Base-by-base conservation (phyloP, 192 early-diverging fungal species). In the Gryganskiella cystojenkinii region DNA sequence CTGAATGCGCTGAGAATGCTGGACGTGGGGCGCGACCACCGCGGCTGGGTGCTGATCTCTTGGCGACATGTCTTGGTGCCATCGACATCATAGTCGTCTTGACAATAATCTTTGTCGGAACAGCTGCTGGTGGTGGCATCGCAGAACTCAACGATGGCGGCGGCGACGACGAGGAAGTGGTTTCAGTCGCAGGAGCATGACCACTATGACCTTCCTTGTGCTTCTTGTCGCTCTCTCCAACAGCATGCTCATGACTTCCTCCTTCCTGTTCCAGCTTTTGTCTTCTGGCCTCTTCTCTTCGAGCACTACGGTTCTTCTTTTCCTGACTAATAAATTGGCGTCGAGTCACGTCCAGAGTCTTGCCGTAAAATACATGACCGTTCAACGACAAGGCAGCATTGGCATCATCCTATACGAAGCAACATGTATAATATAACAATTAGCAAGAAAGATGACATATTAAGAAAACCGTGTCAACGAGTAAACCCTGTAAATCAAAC, bases 341-440 rank as follows among this genome's bases (percentile, higher is more conserved):
- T n/a, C 67, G 31, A 24, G 25, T 59, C 13, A 64, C 74, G 15
- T 14, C 19, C 14, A 78, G 42, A 0, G 61, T n/a, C 56, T 64
- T 64, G 27, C 74, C 64, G 8, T 59, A 61, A 40, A 63, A 78
- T 22, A 51, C 42, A 3, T 60, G 61, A 10, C 74, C 74, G 25
- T 69, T 60, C 61, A 78, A 25, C 10, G 61, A 45, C 46, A 78
- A 37, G 9, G 61, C 74, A 0, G 66, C 61, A 22, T 52, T 30
- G 1, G 74, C 74, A 40, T 78, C 67, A 2, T 45, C 43, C 72
- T 76, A 60, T 50, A 25, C 9, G 9, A 25, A 22, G 7, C 2
- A 24, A 35, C 4, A 50, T 17, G 24, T 17, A 13, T 14, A 40
- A 42, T 17, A 40, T 69, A 53, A 64, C 68, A 51, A 4, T 9